Evolutionary conservation across 768 basidiomycete genomes (phyloP).

Genomic region (Panaeolus papilionaceus): DNA sequence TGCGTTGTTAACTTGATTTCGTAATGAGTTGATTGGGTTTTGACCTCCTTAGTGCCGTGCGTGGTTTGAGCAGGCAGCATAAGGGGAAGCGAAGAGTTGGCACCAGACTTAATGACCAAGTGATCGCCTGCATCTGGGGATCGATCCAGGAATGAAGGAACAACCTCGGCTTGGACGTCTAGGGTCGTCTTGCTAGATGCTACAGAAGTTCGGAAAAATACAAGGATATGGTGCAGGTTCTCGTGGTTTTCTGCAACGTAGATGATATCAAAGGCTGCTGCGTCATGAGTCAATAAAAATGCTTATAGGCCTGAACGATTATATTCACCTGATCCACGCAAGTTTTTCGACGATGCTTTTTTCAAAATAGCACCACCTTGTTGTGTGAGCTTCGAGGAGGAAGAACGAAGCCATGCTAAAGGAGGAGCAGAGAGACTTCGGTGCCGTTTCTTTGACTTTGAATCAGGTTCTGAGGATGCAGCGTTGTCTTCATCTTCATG

Average conservation of each 20-base stretch:
- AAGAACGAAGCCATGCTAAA: constrained; percentile 59
- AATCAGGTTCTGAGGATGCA: constrained; percentile 10
- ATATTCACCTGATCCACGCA: constrained; percentile 27
- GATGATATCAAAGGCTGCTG: constrained; percentile 48
- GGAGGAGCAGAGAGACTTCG: constrained; percentile 69
- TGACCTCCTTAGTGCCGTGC: constrained; percentile 67
- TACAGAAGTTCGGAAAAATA: constrained; percentile 67
- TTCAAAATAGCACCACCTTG: not conserved
- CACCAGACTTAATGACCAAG: constrained; percentile 66
- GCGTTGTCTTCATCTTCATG: constrained; percentile 13
- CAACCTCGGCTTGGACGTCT: constrained; percentile 71
- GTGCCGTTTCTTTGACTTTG: constrained; percentile 31
- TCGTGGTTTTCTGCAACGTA: constrained; percentile 84
- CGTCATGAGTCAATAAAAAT: constrained; percentile 12
- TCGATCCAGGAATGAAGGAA: constrained; percentile 49
- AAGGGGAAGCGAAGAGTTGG: constrained; percentile 62
- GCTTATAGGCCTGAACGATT: not conserved
- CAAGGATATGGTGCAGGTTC: constrained; percentile 78
- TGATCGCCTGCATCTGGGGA: constrained; percentile 54
- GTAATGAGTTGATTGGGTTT: constrained; percentile 61
- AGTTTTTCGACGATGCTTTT: constrained; percentile 26
- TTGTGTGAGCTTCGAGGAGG: constrained; percentile 28
- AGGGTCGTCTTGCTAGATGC: constrained; percentile 46
- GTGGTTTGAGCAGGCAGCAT: constrained; percentile 59
- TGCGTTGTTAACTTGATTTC: constrained; percentile 71